Conservation (phyloP, 2,329 filamentous ascomycete species). For the Aspergillus ochraceus region DNA sequence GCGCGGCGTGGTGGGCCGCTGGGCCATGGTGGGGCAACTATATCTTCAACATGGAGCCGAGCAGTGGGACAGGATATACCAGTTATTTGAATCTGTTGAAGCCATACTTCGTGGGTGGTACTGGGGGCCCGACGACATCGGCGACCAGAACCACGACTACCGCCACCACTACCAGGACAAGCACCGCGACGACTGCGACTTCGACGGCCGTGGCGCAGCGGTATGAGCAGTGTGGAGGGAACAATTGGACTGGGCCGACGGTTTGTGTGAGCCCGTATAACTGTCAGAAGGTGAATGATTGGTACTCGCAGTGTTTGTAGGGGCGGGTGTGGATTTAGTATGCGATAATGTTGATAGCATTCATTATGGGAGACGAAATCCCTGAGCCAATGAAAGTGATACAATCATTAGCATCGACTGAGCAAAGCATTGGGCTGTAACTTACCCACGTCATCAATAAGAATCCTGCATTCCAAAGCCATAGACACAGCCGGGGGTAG, state of each 20-base stretch:
- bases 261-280: slow-evolving; percentile 33
- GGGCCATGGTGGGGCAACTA: slow-evolving; percentile 54
- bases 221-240: slow-evolving; percentile 36
- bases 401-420: no score
- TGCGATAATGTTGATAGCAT: no score
- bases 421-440: no score
- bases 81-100: slow-evolving; percentile 29
- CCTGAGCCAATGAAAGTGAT: no score
- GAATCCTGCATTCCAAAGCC: no score
- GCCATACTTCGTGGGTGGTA: slow-evolving; percentile 25
- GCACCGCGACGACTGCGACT: slow-evolving; percentile 8
- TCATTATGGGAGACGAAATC: no score
- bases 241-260: slow-evolving; percentile 34
- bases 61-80: slow-evolving; percentile 44
- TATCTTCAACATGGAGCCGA: slow-evolving; percentile 53
- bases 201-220: slow-evolving; percentile 16
- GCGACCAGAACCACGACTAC: slow-evolving; percentile 4
- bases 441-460: no score
- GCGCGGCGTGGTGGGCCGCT: slow-evolving; percentile 56
- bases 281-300: slow-evolving; percentile 34
- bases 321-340: neutral
- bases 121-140: slow-evolving; percentile 1
- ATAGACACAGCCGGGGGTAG: no score
- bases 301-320: slow-evolving; percentile 42
- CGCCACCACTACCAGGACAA: neutral